Conservation (phyloP, 106 monocot species). For the Posidonia australis region DNA sequence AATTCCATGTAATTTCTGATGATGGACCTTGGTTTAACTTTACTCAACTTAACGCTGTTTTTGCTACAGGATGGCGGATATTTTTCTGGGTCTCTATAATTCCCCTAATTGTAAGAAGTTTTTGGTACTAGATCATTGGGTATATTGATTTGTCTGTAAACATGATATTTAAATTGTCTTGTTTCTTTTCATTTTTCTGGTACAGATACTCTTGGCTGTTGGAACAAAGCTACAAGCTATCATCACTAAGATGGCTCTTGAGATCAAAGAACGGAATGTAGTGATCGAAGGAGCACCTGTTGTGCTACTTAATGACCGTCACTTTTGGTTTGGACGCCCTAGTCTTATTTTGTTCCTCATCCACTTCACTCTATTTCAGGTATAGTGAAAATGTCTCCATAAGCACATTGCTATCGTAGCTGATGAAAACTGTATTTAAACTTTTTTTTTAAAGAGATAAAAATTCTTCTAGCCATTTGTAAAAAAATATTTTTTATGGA, state of each 20-base stretch:
- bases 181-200: no score
- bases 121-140: not conserved
- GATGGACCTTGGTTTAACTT: no score
- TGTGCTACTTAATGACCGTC: slow-evolving; percentile 50
- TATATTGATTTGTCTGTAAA: not conserved
- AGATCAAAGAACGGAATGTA: slow-evolving; percentile 57
- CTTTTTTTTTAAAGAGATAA: no score
- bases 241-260: slow-evolving; percentile 57
- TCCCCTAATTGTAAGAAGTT: slow-evolving; percentile 53
- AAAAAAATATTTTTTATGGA: no score
- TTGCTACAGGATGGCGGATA: slow-evolving; percentile 44
- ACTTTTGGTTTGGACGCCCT: slow-evolving; percentile 67
- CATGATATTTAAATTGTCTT: not conserved
- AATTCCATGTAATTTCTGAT: not conserved
- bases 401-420: no score
- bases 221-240: slow-evolving; percentile 77
- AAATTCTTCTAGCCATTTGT: no score
- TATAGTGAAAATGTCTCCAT: no score
- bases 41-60: no score
- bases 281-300: slow-evolving; percentile 75
- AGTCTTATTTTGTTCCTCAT: slow-evolving; percentile 51
- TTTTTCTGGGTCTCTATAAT: slow-evolving; percentile 64
- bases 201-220: slow-evolving; percentile 57
- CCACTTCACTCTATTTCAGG: slow-evolving; percentile 65
- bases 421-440: no score